Evolutionary conservation across 768 basidiomycete species (phyloP).

Genomic region (Epithele typhae): DNA sequence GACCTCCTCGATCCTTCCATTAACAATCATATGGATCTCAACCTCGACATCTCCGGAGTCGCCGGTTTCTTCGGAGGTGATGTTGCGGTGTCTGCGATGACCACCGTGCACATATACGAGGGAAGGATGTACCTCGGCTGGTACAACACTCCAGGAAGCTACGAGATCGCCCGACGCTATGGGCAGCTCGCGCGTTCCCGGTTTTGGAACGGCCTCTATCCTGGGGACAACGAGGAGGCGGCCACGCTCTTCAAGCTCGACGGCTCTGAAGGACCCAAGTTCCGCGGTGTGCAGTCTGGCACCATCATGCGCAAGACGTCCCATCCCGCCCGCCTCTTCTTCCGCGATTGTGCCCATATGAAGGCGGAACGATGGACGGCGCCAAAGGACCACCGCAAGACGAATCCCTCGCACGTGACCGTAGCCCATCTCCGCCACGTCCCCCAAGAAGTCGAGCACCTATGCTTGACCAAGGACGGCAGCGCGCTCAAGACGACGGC

Average conservation of each 20-base stretch:
- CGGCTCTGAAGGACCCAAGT: neutral
- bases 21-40: too few relatives aligned
- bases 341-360: too few relatives aligned
- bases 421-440: too few relatives aligned
- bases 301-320: too few relatives aligned
- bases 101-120: slow-evolving; percentile 6
- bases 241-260: neutral
- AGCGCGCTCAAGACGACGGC: too few relatives aligned
- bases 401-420: too few relatives aligned
- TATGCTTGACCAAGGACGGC: too few relatives aligned
- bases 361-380: too few relatives aligned
- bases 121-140: slow-evolving; percentile 10
- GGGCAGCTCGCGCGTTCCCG: slow-evolving; percentile 5
- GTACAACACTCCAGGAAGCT: slow-evolving; percentile 12
- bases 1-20: too few relatives aligned
- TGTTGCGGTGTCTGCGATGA: slow-evolving; percentile 8
- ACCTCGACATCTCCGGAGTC: slow-evolving; percentile 4
- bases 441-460: too few relatives aligned
- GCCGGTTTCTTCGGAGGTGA: slow-evolving; percentile 11
- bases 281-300: neutral
- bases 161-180: slow-evolving; percentile 8
- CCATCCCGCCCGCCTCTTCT: too few relatives aligned
- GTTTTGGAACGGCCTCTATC: slow-evolving; percentile 5
- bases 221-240: neutral
- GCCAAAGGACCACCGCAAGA: too few relatives aligned